Conservation (phyloP, 2,329 filamentous ascomycete genomes). For the Pyrenochaeta sp. region DNA sequence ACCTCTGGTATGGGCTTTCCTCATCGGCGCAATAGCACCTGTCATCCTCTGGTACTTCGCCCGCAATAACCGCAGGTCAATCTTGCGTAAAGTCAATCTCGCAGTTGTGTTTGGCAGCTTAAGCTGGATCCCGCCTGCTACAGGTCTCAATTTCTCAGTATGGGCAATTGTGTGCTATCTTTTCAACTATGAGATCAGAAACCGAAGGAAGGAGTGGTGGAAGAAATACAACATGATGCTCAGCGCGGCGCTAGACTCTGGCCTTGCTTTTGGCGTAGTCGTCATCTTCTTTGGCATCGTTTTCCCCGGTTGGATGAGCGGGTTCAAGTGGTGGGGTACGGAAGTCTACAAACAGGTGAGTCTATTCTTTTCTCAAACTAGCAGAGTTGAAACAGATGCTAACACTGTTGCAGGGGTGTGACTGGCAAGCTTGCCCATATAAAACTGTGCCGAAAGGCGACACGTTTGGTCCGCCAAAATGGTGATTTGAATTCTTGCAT, state of each 20-base stretch:
- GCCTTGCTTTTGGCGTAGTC: constrained; percentile 81
- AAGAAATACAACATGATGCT: constrained; percentile 91
- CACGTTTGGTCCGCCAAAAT: constrained; percentile 45
- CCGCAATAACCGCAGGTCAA: constrained; percentile 63
- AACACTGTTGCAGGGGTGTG: constrained; percentile 66
- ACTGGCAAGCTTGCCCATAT: constrained; percentile 83
- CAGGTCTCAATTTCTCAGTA: constrained; percentile 84
- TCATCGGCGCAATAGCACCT: constrained; percentile 77
- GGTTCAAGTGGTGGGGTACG: constrained; percentile 88
- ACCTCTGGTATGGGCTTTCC: constrained; percentile 81
- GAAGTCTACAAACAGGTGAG: constrained; percentile 76
- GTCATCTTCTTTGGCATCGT: constrained; percentile 87
- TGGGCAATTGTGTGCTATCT: constrained; percentile 86
- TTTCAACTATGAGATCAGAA: constrained; percentile 81
- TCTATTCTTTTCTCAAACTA: neutral
- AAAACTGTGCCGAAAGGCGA: constrained; percentile 59
- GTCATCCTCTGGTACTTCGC: constrained; percentile 77
- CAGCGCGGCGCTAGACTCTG: constrained; percentile 82
- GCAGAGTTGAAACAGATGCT: constrained; percentile 4
- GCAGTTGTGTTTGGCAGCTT: constrained; percentile 85
- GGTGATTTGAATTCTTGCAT: constrained; percentile 24
- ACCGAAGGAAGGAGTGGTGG: constrained; percentile 79
- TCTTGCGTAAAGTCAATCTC: constrained; percentile 79
- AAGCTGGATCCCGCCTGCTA: constrained; percentile 85
- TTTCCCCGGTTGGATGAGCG: constrained; percentile 77